Conservation (phyloP, 139 green algal species). For the Astrephomene gubernaculifera region DNA sequence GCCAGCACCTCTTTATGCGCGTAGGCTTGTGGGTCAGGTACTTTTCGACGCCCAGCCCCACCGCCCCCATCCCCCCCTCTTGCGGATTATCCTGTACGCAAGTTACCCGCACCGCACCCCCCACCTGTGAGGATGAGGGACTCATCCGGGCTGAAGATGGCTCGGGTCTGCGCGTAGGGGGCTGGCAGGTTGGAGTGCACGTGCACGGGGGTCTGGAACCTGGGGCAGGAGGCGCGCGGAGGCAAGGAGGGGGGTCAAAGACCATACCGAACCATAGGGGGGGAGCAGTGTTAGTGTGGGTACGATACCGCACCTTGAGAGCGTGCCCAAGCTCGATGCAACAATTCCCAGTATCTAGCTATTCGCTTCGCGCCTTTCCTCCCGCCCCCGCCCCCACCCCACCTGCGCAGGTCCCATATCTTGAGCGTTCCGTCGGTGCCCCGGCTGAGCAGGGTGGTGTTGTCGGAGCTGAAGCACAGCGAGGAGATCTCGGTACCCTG, state of each 20-base stretch:
- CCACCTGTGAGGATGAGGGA: constrained; percentile 39
- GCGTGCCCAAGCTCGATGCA: too few species aligned
- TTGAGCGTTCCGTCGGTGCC: constrained; percentile 90
- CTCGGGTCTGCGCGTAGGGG: constrained; percentile 64
- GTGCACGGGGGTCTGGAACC: constrained; percentile 79
- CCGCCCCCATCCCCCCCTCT: too few species aligned
- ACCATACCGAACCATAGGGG: too few species aligned
- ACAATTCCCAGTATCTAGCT: too few species aligned
- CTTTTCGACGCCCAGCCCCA: too few species aligned
- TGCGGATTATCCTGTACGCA: too few species aligned
- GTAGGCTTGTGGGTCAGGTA: too few species aligned
- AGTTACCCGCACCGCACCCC: too few species aligned
- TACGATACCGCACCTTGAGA: too few species aligned
- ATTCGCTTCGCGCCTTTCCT: neutral
- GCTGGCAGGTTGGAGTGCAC: constrained; percentile 74
- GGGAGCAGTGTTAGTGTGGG: neutral
- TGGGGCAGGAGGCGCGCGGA: neutral
- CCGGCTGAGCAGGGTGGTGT: constrained; percentile 78
- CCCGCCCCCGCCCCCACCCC: constrained; percentile 18
- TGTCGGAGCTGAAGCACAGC: constrained; percentile 82
- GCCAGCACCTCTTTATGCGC: too few species aligned
- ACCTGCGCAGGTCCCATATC: constrained; percentile 82
- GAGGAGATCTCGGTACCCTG: constrained; percentile 80
- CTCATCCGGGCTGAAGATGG: constrained; percentile 89
- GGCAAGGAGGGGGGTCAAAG: too few species aligned